Percentiles rank a stretch among this genome's conserved stretches.
Evolutionary conservation across 2,329 filamentous ascomycete genomes (phyloP).

Genomic region (Chaetomiaceae sp.): DNA sequence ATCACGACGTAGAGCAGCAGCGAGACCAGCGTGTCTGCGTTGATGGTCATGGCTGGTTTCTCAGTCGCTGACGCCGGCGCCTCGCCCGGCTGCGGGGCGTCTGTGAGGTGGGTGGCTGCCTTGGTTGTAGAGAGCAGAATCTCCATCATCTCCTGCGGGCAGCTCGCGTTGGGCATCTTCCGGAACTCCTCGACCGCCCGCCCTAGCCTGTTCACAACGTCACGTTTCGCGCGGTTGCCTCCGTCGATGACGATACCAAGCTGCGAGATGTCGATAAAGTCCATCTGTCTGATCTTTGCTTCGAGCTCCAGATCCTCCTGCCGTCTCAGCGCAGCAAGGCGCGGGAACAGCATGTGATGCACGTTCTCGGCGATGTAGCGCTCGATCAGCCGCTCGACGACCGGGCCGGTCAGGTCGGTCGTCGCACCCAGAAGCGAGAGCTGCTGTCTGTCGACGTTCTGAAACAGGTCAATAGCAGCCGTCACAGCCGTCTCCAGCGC

Average conservation of each 20-base stretch:
- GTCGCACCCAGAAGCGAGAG: constrained; percentile 85
- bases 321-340: constrained; percentile 69
- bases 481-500: constrained; percentile 90
- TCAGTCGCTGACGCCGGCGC: constrained; percentile 34
- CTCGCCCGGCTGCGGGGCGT: constrained; percentile 36
- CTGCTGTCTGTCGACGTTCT: constrained; percentile 92
- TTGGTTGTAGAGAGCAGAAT: constrained; percentile 76
- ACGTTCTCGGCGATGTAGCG: constrained; percentile 91
- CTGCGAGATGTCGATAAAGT: constrained; percentile 88
- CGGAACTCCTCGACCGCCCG: constrained; percentile 83
- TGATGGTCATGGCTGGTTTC: constrained; percentile 54
- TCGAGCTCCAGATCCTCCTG: constrained; percentile 84
- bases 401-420: constrained; percentile 84
- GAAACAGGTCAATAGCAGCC: constrained; percentile 89
- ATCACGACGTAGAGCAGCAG: constrained; percentile 89
- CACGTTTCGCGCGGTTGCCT: constrained; percentile 70
- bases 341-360: constrained; percentile 81
- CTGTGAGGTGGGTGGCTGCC: constrained; percentile 64
- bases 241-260: constrained; percentile 82
- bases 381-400: constrained; percentile 92
- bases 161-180: constrained; percentile 69
- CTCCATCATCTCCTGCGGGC: constrained; percentile 85
- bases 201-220: constrained; percentile 68
- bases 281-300: constrained; percentile 85
- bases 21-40: constrained; percentile 90